Percentiles rank a stretch among this genome's conserved stretches.
phyloP scores from a whole-genome alignment of 225 moss, liverwort and hornwort genomes.

The Polytrichum formosum region DNA sequence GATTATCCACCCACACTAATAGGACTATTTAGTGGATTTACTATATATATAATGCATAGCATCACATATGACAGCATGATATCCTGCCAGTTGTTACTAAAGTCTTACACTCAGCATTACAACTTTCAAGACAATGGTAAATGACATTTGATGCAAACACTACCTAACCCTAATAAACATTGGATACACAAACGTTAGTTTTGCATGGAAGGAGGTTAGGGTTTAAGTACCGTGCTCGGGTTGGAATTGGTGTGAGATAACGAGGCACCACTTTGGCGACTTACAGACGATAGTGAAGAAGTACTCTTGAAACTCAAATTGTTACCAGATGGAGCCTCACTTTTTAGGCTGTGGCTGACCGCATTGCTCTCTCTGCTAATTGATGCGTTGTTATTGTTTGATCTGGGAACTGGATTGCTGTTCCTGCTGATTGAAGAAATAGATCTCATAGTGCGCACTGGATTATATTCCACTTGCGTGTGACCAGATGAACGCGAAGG shows the following conservation, averaged over 20 bases:
- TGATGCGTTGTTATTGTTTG: conserved; percentile 18
- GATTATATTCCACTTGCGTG: conserved; percentile 16
- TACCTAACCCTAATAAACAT: no score
- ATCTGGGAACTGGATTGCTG: neutral
- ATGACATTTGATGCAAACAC: no score
- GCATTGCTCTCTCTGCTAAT: conserved; percentile 18
- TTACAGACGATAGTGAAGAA: conserved; percentile 10
- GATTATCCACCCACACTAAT: no score
- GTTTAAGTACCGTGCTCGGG: conserved; percentile 35
- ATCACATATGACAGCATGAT: no score
- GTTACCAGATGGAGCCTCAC: conserved; percentile 18
- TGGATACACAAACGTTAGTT: no score
- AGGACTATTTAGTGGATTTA: no score
- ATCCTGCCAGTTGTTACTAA: no score
- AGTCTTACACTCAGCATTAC: no score
- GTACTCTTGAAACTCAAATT: conserved; percentile 28
- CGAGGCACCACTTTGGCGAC: conserved; percentile 27
- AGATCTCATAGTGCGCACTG: conserved; percentile 10
- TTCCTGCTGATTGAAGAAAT: conserved; percentile 17
- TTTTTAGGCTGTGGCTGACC: conserved; percentile 12
- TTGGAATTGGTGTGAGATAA: conserved; percentile 21
- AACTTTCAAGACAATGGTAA: no score
- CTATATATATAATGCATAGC: no score
- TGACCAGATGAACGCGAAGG: conserved; percentile 9
- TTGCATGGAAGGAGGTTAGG: no score